Base-by-base conservation (phyloP, 2,329 filamentous ascomycete species). In the Diaporthe sp. region DNA sequence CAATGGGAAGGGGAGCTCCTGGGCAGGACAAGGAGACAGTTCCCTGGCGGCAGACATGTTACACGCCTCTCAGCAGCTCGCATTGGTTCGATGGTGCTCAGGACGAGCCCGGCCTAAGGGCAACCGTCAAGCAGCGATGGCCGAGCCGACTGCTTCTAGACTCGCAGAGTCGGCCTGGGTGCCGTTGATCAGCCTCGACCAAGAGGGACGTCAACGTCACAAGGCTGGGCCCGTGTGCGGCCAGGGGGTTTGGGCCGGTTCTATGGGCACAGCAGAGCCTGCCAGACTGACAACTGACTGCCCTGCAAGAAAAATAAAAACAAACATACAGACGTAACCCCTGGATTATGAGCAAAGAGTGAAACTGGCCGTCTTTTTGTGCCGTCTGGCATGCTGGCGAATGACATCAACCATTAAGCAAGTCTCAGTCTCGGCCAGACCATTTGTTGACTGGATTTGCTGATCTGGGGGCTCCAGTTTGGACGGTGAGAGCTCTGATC, bases 191-290 rank as follows among this genome's bases (percentile, higher is more conserved):
- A 54, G 64, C 64, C 64, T 68, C 40, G 64, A 54, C 33, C 33
- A 54, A 52, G 33, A n/a, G 47, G 40, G 64, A 68, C 64, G 64
- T 68, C n/a, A 72, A 64, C 57, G 57, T 72, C 69, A 64, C 55
- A 52, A 68, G 64, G 64, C 47, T 68, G 64, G 45, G 30, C 12
- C 64, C 25, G 60, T 30, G 64, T 50, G 64, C 40, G 35, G 33
- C 22, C 33, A 28, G 61, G 61, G 42, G 40, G n/a, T n/a, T n/a
- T 35, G 42, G 40, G 28, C 25, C 47, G 30, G 25, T 54, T 9
- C 64, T 7, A 50, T 66, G 10, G 4, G 17, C 42, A 35, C 28
- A 13, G 19, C 60, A 64, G 19, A 54, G 50, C 5, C n/a, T 8
- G 25, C 2, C 28, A 55, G 28, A 22, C 52, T 19, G 28, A 15